These are phyloP conservation scores for Schwanniomyces vanrijiae DNA, from an alignment of 805 yeast genomes.

Conservation along the genomic window DNA sequence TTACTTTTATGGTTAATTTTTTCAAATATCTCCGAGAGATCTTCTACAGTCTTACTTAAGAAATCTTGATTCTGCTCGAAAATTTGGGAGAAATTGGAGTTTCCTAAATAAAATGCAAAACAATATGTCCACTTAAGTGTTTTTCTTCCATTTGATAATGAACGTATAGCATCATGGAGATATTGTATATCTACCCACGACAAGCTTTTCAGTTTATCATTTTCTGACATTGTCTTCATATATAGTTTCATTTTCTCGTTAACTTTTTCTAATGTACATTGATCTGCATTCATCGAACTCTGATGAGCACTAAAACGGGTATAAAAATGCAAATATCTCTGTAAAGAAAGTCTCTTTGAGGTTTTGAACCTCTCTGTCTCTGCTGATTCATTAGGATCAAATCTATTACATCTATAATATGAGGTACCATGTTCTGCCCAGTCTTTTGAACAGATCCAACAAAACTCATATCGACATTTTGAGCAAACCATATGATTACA, in stretches of 20 bases:
- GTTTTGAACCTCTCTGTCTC: conserved; percentile 41
- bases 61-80: conserved; percentile 72
- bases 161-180: conserved; percentile 67
- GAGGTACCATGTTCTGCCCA: conserved; percentile 72
- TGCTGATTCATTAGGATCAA: conserved; percentile 36
- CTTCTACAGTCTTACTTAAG: conserved; percentile 66
- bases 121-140: conserved; percentile 91
- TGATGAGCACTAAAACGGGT: conserved; percentile 75
- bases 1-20: conserved; percentile 30
- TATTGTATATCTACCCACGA: conserved; percentile 91
- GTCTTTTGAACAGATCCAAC: conserved; percentile 85
- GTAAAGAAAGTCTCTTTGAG: conserved; percentile 48
- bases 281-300: conserved; percentile 71
- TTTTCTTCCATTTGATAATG: conserved; percentile 66
- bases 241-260: conserved; percentile 61
- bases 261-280: conserved; percentile 58
- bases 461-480: conserved; percentile 75
- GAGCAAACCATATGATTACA: conserved; percentile 95
- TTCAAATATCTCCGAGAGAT: conserved; percentile 61
- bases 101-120: conserved; percentile 64
- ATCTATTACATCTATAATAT: conserved; percentile 69
- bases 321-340: conserved; percentile 73
- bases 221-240: conserved; percentile 55
- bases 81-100: conserved; percentile 54
- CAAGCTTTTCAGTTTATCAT: conserved; percentile 22